Evolutionary conservation across 1,284 basidiomycete genomes (phyloP), one percentile per base, ranked within the genome.

Genomic region (Phaffia rhodozyma): DNA sequence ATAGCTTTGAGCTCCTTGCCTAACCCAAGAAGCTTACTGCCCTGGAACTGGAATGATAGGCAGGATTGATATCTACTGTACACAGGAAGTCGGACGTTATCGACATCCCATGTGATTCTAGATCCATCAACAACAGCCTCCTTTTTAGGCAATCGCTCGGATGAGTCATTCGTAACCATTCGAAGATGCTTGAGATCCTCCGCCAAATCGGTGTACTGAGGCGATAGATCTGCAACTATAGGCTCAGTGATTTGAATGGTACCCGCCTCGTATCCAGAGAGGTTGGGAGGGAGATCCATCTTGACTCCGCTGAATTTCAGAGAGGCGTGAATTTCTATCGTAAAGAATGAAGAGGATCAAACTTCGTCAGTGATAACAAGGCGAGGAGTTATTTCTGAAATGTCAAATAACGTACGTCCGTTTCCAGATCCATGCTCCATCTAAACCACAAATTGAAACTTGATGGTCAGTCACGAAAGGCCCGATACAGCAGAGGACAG

Each of bases 401-500:
- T 43, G 16, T 16, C 13, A 43, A 2, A 16, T 43, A 16, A 16
- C 38, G 5, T 43, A 43, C 61, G 54, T 29, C 85, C 85, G 68
- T 81, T 84, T 43, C 84, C 85, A 47, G 84, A 79, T 23, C 85
- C 85, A 48, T 85, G 84, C 57, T 81, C 79, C 21, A 87, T 73
- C 18, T 58, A 30, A 1, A 47, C 6, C 21, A 25, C 7, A 55
- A 47, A 47, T 34, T 34, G 23, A 23, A 1, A 58, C 3, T 20
- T 58, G 5, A 23, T 9, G 21, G 48, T 34, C 21, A 20, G 18
- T 34, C 11, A 27, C 7, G 21, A 23, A 4, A 43, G 34, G n/a
- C 38, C 6, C 13, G 2, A 7, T 16, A 43, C 16, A 43, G 7
- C 38, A 7, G 38, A 16, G 13, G 16, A 11, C 30, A 23, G 11